Evolutionary conservation across 306 rosid species (phyloP).

Genomic region (Medicago lupulina): DNA sequence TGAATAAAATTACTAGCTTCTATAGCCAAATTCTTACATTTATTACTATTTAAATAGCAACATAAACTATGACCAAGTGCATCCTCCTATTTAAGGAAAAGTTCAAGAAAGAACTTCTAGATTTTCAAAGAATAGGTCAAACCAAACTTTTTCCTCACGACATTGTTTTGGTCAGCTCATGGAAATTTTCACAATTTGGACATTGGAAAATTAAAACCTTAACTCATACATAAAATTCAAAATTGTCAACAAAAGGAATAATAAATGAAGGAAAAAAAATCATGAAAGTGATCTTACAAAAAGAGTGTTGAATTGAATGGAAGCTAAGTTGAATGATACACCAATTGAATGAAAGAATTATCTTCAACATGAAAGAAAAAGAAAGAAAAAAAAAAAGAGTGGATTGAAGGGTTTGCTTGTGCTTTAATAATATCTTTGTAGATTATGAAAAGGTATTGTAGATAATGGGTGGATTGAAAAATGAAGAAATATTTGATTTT

Average conservation of each 20-base stretch:
- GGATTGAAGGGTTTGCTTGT: slow-evolving; percentile 27
- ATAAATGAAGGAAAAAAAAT: neutral
- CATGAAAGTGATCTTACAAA: slow-evolving; percentile 54
- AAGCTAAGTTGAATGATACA: slow-evolving; percentile 6
- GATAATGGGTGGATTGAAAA: slow-evolving; percentile 39
- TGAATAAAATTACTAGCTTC: slow-evolving; percentile 22
- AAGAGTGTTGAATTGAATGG: slow-evolving; percentile 42
- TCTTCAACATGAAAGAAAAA: slow-evolving; percentile 43
- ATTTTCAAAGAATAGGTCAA: slow-evolving; percentile 46
- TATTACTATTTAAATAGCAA: slow-evolving; percentile 35
- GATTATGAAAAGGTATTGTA: slow-evolving; percentile 31
- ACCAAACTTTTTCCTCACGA: slow-evolving; percentile 39
- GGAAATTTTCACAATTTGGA: slow-evolving; percentile 43
- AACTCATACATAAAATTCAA: slow-evolving; percentile 37
- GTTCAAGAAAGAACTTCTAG: neutral
- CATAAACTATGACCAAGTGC: slow-evolving; percentile 48
- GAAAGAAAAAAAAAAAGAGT: slow-evolving; percentile 40
- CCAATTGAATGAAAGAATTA: slow-evolving; percentile 49
- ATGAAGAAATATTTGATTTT: too few species aligned
- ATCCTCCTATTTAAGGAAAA: slow-evolving; percentile 38
- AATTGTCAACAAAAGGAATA: slow-evolving; percentile 19
- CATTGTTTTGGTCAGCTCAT: slow-evolving; percentile 52
- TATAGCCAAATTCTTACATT: slow-evolving; percentile 3
- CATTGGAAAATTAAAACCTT: slow-evolving; percentile 52
- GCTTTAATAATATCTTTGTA: neutral